Base-by-base conservation (phyloP, 441 rosid genomes). In the Biscutella laevigata region DNA sequence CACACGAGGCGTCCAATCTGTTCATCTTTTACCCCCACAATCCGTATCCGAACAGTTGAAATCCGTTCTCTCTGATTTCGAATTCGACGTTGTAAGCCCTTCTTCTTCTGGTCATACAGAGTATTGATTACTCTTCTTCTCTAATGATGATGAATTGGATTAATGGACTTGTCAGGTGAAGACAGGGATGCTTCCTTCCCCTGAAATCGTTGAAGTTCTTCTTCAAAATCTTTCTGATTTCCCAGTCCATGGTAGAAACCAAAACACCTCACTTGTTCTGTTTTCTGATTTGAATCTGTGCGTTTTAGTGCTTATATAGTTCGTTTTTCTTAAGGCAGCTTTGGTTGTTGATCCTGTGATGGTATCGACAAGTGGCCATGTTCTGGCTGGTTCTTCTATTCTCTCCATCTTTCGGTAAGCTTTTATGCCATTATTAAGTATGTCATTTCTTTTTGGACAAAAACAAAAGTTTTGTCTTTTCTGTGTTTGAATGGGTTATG, bases 301-400 rank as follows among this genome's bases (percentile, higher is more conserved):
- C 8, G 44, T 39, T 50, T 44, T 6, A 9, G 28, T 52, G 59
- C 11, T 19, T 26, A 16, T 43, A 26, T 33, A 50, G 20, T 59
- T 62, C 15, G 62, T 27, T 64, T 59, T 53, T 51, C 33, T 72
- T 71, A 82, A 76, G 79, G 80, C 61, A 92, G 97, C 92, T 81
- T 70, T 92, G 61, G 98, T 92, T 53, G 86, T 88, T 74, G 98
- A 92, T 82, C 97, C 95, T 35, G 98, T 88, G 54, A 83, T 92
- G 95, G 95, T 88, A 34, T 92, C 98, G 39, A 88, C 97, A 2
- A 88, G 92, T 71, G 99, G 99, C 28, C 92, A 92, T 52, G 84
- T 84, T 63, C 73, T 88, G n/a, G 92, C 95, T 15, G 88, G 80
- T 60, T 82, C 99, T 64, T 80, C 94, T 33, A 57, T 84, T 62